phyloP scores from a whole-genome alignment of 176 grass and related monocot species.

The Tillandsia fasciculata region DNA sequence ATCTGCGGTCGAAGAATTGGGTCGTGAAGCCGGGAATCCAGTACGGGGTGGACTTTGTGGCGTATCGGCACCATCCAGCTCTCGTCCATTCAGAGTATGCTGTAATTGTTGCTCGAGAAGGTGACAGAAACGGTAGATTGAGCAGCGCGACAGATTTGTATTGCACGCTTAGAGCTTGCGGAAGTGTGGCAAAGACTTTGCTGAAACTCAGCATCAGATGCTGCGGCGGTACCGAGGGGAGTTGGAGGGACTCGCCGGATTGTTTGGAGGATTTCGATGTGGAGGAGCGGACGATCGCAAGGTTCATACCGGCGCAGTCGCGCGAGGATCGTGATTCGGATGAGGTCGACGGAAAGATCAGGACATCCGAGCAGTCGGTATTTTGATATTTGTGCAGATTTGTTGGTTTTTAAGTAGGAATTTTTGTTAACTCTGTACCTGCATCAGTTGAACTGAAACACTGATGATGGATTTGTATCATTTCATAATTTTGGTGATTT shows the following conservation, averaged over 20 bases:
- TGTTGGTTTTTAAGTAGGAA: no score
- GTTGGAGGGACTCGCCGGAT: slow-evolving; percentile 19
- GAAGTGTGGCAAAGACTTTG: slow-evolving; percentile 59
- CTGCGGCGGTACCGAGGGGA: background rate
- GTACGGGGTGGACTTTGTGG: slow-evolving; percentile 60
- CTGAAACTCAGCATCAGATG: slow-evolving; percentile 37
- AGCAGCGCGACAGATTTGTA: slow-evolving; percentile 48
- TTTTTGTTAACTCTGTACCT: no score
- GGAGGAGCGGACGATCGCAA: slow-evolving; percentile 39
- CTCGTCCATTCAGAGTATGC: slow-evolving; percentile 72
- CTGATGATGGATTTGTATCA: no score
- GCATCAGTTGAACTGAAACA: no score
- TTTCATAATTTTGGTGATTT: no score
- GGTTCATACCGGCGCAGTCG: slow-evolving; percentile 48
- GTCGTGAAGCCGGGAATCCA: slow-evolving; percentile 37
- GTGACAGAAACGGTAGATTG: slow-evolving; percentile 16
- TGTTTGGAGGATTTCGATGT: slow-evolving; percentile 42
- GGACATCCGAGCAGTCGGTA: no score
- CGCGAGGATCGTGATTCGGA: slow-evolving; percentile 20
- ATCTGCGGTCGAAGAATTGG: slow-evolving; percentile 68
- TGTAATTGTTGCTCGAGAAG: slow-evolving; percentile 38
- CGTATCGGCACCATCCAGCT: slow-evolving; percentile 64
- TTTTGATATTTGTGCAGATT: no score
- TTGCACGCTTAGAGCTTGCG: slow-evolving; percentile 38
- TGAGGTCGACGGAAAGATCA: background rate